A percentile compares a stretch with the other conserved stretches of the same genome.
phyloP scores from a whole-genome alignment of 2,329 filamentous ascomycete genomes.

The Furcasterigmium sp. region DNA sequence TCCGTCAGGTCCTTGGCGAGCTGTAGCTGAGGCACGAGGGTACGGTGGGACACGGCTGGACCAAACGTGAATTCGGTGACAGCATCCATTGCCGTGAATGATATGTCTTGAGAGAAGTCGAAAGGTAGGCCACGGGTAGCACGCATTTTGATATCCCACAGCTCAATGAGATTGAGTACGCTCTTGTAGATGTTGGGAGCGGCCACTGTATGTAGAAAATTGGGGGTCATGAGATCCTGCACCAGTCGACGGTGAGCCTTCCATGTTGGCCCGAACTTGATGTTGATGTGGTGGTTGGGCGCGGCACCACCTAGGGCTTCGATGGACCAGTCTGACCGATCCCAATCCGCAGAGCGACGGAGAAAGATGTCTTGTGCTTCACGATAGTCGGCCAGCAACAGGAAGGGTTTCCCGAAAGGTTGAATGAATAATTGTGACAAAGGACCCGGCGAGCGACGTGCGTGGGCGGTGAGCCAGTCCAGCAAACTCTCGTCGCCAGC shows the following conservation, averaged over 20 bases:
- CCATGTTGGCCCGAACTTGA: conserved; percentile 23
- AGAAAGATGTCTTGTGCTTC: conserved; percentile 17
- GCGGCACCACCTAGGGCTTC: conserved; percentile 24
- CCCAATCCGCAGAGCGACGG: conserved; percentile 15
- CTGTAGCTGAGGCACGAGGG: background rate
- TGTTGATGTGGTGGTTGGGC: conserved; percentile 24
- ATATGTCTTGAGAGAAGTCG: conserved; percentile 20
- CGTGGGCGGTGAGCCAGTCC: conserved; percentile 19
- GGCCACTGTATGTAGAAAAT: conserved; percentile 24
- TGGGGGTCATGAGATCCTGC: conserved; percentile 29
- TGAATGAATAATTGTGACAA: conserved; percentile 13
- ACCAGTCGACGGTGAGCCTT: conserved; percentile 26
- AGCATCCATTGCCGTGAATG: conserved; percentile 22
- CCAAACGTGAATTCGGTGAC: conserved; percentile 24
- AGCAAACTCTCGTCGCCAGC: background rate
- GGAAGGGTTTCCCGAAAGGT: conserved; percentile 11
- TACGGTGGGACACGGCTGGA: conserved; percentile 3
- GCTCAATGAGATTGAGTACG: conserved; percentile 20
- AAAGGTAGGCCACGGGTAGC: conserved; percentile 25
- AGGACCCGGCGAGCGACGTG: conserved; percentile 14
- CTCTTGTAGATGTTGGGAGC: conserved; percentile 26
- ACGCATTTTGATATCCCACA: conserved; percentile 26
- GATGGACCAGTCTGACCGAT: conserved; percentile 3
- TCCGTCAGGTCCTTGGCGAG: background rate
- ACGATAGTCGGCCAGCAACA: conserved; percentile 16